Conservation (phyloP, 2,329 filamentous ascomycete species). For the Fusarium azukiicola region DNA sequence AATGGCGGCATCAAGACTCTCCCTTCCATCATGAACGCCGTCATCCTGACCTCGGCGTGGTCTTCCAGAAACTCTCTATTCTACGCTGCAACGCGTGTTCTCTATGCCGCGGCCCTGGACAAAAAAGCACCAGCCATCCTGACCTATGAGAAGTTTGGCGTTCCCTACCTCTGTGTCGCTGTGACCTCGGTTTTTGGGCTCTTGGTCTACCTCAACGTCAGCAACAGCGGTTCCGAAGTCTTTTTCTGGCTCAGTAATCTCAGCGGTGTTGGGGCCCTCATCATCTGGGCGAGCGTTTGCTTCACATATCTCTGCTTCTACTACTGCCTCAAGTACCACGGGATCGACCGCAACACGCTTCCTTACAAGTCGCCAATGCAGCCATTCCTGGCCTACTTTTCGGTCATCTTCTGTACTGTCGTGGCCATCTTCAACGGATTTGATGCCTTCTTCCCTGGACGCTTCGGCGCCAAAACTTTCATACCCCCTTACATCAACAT, state of each 20-base stretch:
- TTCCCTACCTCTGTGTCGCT: conserved; percentile 37
- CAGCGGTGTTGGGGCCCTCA: conserved; percentile 11
- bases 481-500: conserved; percentile 71
- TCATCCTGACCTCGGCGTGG: conserved; percentile 83
- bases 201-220: conserved; percentile 33
- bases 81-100: conserved; percentile 84
- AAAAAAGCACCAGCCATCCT: conserved; percentile 73
- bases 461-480: conserved; percentile 19
- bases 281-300: conserved; percentile 13
- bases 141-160: conserved; percentile 32
- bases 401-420: not conserved
- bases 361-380: conserved; percentile 16
- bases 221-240: conserved; percentile 15
- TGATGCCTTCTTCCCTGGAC: conserved; percentile 21
- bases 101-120: conserved; percentile 84
- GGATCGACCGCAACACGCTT: conserved; percentile 18
- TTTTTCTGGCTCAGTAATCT: conserved; percentile 25
- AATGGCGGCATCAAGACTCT: conserved; percentile 82
- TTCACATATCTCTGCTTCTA: conserved; percentile 24
- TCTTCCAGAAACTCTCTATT: conserved; percentile 80
- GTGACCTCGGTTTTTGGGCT: conserved; percentile 28
- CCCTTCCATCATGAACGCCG: conserved; percentile 85
- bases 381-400: conserved; percentile 16
- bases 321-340: conserved; percentile 23
- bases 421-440: conserved; percentile 21